Percentiles rank a stretch among this genome's conserved stretches.
Evolutionary conservation across 1,284 basidiomycete species (phyloP).

Genomic region (Stygiomarasmius scandens): DNA sequence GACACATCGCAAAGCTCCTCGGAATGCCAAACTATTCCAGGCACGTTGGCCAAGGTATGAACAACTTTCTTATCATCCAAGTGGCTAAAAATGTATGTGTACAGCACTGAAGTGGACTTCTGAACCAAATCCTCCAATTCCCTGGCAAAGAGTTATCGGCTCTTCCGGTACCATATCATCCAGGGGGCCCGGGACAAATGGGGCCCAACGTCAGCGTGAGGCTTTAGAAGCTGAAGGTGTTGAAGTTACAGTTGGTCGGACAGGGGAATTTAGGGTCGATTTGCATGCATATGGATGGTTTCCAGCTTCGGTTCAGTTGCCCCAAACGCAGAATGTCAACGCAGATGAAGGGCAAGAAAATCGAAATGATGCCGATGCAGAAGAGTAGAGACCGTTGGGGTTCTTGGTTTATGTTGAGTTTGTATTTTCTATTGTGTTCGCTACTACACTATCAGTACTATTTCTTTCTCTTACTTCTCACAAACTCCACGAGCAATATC

Average conservation of each 20-base stretch:
- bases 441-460: too few relatives aligned
- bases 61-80: conserved; percentile 16
- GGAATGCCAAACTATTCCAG: conserved; percentile 83
- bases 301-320: conserved; percentile 25
- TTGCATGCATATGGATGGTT: conserved; percentile 48
- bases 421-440: too few relatives aligned
- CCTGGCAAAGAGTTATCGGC: conserved; percentile 75
- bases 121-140: conserved; percentile 61
- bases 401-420: neutral
- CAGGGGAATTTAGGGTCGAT: conserved; percentile 45
- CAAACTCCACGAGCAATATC: too few relatives aligned
- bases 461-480: too few relatives aligned
- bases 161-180: conserved; percentile 77
- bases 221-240: conserved; percentile 74
- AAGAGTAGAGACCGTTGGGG: neutral
- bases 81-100: neutral
- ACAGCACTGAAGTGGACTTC: conserved; percentile 72
- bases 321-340: neutral
- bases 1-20: conserved; percentile 82
- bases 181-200: conserved; percentile 67
- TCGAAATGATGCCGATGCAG: neutral
- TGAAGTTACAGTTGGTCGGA: conserved; percentile 52
- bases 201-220: conserved; percentile 67
- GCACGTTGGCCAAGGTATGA: conserved; percentile 85
- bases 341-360: neutral